Evolutionary conservation across 345 rosid species (phyloP).

Genomic region (Odontarrhena argentea): DNA sequence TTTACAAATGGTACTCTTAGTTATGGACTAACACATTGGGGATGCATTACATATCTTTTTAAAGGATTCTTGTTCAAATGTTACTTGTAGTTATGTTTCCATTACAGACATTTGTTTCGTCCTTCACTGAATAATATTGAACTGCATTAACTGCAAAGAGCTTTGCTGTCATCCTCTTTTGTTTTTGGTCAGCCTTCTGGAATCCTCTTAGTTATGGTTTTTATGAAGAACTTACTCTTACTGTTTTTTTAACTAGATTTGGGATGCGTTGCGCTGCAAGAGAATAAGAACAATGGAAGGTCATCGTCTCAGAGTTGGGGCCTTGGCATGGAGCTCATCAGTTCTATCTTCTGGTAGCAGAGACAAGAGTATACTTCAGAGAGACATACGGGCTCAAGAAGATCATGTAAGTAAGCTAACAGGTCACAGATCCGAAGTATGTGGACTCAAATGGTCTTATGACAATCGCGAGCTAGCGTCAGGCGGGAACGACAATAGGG

Average conservation of each 20-base stretch:
- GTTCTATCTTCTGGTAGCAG: slow-evolving; percentile 93
- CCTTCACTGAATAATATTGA: background rate
- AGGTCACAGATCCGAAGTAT: slow-evolving; percentile 98
- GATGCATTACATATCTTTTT: slow-evolving; percentile 1
- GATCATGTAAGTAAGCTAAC: slow-evolving; percentile 85
- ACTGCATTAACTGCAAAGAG: background rate
- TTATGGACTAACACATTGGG: too few species aligned
- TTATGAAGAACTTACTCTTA: background rate
- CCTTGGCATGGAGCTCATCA: slow-evolving; percentile 92
- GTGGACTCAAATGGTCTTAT: slow-evolving; percentile 97
- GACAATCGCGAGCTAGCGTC: slow-evolving; percentile 98
- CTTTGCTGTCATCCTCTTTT: too few species aligned
- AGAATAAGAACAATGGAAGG: slow-evolving; percentile 95
- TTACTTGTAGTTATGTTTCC: too few species aligned
- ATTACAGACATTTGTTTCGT: too few species aligned
- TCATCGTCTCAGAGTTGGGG: slow-evolving; percentile 89
- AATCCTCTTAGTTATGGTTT: background rate
- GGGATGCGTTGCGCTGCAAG: slow-evolving; percentile 89
- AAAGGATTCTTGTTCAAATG: background rate
- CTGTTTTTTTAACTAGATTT: slow-evolving; percentile 53
- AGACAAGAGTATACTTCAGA: slow-evolving; percentile 88
- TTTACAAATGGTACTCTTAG: background rate
- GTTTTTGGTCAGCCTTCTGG: too few species aligned
- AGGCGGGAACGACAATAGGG: slow-evolving; percentile 97
- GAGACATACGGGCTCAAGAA: slow-evolving; percentile 79